Evolutionary conservation across 768 basidiomycete genomes (phyloP), one percentile per base, ranked within the genome.

Genomic region (Rhodotorula sphaerocarpa): DNA sequence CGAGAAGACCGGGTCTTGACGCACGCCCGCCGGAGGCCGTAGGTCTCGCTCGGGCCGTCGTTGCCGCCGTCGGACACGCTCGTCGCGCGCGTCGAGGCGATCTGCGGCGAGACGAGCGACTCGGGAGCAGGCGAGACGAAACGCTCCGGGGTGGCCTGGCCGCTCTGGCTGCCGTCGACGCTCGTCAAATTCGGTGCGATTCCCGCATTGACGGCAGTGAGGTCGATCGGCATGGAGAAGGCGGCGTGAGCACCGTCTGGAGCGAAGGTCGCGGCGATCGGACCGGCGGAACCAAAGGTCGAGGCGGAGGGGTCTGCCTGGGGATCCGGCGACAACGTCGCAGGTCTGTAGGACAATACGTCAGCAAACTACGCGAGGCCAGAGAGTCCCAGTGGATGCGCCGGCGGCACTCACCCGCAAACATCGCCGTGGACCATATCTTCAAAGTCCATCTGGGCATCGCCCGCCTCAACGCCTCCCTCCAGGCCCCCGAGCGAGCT

Each of bases 341-440:
- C 41, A 3, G 60, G 60, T 1, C 60, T 61, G 25, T 18, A 16
- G 15, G 20, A 44, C n/a, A 44, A 44, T 7, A 11, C 16, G 45
- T 39, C 36, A n/a, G n/a, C n/a, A n/a, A n/a, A n/a, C n/a, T n/a
- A n/a, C n/a, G n/a, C n/a, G n/a, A n/a, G n/a, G n/a, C n/a, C n/a
- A n/a, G n/a, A n/a, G n/a, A n/a, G n/a, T n/a, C 16, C 36, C 36
- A 16, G 36, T 16, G 36, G 36, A 23, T 11, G 28, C 30, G 18
- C 20, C 23, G 23, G 23, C 14, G 28, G 7, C n/a, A 66, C 69
- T 63, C 42, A 71, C 70, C 65, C 57, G 67, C 69, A 55, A 15
- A 55, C 50, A 50, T 68, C 50, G 34, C 61, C 54, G 56, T 66
- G 59, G 39, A 69, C 55, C 67, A 67, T 57, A 60, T 69, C 59